These are phyloP conservation scores for Leccinum rimulosum DNA, from an alignment of 768 basidiomycete species.

Conservation along the genomic window DNA sequence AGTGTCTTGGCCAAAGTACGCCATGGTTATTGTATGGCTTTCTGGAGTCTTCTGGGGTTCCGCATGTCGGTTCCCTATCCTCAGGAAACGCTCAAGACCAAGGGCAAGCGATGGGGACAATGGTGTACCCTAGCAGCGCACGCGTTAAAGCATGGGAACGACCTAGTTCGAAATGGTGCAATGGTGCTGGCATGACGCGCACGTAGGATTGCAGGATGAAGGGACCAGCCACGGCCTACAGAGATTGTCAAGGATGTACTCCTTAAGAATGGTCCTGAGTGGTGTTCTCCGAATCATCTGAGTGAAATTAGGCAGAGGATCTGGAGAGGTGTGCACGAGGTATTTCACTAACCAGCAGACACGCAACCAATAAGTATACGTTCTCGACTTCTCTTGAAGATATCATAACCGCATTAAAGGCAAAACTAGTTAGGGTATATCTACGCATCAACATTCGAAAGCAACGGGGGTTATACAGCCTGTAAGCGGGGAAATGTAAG, in stretches of 20 bases:
- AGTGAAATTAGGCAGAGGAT: background rate
- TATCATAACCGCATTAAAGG: background rate
- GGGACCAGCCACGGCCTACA: background rate
- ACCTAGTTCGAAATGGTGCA: background rate
- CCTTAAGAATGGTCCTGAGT: constrained; percentile 2
- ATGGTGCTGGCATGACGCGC: constrained; percentile 8
- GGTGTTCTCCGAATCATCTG: constrained; percentile 14
- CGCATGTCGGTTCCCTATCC: constrained; percentile 38
- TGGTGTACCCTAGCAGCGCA: constrained; percentile 19
- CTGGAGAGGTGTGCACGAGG: background rate
- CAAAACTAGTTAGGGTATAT: constrained; percentile 12
- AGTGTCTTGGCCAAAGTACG: constrained; percentile 28
- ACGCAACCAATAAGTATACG: background rate
- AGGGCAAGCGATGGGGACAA: constrained; percentile 4
- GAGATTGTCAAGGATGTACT: background rate
- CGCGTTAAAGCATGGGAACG: constrained; percentile 16
- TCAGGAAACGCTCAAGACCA: constrained; percentile 2
- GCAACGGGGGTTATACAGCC: constrained; percentile 15
- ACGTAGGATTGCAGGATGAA: background rate
- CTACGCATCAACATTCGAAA: background rate
- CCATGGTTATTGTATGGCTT: constrained; percentile 51
- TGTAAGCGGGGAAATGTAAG: background rate
- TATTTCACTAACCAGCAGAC: background rate
- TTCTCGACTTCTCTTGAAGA: background rate
- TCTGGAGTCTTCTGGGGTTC: constrained; percentile 47